Evolutionary conservation across 2,329 filamentous ascomycete species (phyloP), one percentile per base, ranked within the genome.

Genomic region (Scytalidium sp.): DNA sequence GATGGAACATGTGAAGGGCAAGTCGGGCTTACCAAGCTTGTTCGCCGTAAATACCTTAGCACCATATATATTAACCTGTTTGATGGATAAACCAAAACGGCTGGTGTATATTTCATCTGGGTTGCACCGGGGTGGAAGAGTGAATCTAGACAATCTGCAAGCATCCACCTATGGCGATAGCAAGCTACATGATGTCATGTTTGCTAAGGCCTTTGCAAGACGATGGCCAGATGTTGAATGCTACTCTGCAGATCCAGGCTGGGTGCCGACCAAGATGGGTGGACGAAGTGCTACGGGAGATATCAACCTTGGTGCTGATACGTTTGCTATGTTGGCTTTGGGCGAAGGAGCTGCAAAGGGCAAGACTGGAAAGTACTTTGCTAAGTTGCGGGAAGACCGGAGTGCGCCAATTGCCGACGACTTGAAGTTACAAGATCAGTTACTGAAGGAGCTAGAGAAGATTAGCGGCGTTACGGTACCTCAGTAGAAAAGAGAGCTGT

Each of bases 31-130:
- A 36, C 32, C 32, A 36, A 7, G 6, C 32, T 9, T 36, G 15
- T 77, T 81, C 43, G 71, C 76, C 0, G 77, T 82, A 42, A 84
- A 84, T 56, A 78, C 72, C 0, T 57, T 84, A 0, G 79, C 80
- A 15, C 80, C 80, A 0, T 84, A 82, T 55, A 68, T 83, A 4
- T 66, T 84, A 2, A 76, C 78, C 0, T 73, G 70, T 21, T 60
- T 79, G 9, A 73, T 83, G 62, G 60, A 69, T 2, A 69, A 67
- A 17, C 78, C 75, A 1, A 73, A 58, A 44, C 64, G 78, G 7
- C 62, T 83, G 10, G 63, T 83, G 0, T 83, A 74, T 52, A 64
- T 83, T 44, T 77, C 72, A 19, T 79, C 74, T 1, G 66, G 70
- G 19, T 66, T 80, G 64, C 80, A 84, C 54, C 64, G 64, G 19